Evolutionary conservation across 108 stramenopile genomes (phyloP).

Genomic region (Chaetoceros tenuissimus): DNA sequence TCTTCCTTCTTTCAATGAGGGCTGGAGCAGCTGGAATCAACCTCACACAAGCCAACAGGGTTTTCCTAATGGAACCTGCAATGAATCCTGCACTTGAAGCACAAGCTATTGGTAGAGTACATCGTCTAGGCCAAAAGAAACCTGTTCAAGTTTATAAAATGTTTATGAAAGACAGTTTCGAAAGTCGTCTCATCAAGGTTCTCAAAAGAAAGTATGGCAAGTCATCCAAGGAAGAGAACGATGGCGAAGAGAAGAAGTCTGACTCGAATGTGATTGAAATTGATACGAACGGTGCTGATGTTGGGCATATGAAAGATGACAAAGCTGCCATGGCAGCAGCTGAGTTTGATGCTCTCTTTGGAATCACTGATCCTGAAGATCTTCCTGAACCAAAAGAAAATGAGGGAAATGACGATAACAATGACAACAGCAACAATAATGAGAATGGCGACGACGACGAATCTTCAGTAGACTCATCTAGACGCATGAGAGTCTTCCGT

Average conservation of each 20-base stretch:
- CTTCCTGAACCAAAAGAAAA: constrained; percentile 50
- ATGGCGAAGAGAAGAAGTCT: neutral
- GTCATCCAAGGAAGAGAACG: neutral
- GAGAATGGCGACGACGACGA: too few relatives aligned
- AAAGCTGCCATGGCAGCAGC: constrained; percentile 7
- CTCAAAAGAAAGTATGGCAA: constrained; percentile 23
- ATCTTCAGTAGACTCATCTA: too few relatives aligned
- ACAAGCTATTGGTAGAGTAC: constrained; percentile 57
- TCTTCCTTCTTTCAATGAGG: constrained; percentile 3
- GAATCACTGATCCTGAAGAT: constrained; percentile 4
- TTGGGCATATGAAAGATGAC: constrained; percentile 14
- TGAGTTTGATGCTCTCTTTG: constrained; percentile 31
- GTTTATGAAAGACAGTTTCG: constrained; percentile 22
- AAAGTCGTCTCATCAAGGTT: constrained; percentile 21
- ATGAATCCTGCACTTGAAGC: constrained; percentile 41
- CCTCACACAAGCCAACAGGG: constrained; percentile 46
- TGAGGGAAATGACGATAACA: constrained; percentile 79
- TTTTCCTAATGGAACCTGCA: constrained; percentile 58
- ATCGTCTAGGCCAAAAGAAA: constrained; percentile 44
- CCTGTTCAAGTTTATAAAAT: constrained; percentile 18
- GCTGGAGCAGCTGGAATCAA: constrained; percentile 50
- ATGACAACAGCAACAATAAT: constrained; percentile 75
- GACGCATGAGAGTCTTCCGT: too few relatives aligned
- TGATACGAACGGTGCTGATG: neutral
- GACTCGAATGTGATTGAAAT: neutral